These are phyloP conservation scores for Colletotrichum tropicicola DNA, from an alignment of 2,329 filamentous ascomycete species.

Conservation along the genomic window DNA sequence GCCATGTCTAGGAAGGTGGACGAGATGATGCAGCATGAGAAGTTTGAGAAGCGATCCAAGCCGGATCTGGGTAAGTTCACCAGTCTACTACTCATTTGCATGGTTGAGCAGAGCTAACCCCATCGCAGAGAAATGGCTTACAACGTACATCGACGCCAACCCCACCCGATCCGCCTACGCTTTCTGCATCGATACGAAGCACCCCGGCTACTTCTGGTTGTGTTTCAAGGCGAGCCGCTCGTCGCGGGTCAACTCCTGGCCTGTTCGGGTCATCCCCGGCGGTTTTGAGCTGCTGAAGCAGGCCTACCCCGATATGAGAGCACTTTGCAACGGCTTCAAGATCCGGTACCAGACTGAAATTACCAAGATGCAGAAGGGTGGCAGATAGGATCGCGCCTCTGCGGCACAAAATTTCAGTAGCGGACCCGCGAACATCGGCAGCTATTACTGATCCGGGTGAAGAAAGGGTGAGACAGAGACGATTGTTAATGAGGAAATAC, in stretches of 20 bases:
- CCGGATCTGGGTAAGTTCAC: slow-evolving; percentile 76
- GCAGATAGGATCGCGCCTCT: slow-evolving; percentile 19
- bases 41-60: slow-evolving; percentile 78
- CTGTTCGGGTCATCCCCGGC: slow-evolving; percentile 90
- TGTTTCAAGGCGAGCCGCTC: slow-evolving; percentile 92
- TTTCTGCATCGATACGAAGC: slow-evolving; percentile 92
- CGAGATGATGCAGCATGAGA: slow-evolving; percentile 94
- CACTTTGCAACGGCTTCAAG: slow-evolving; percentile 97
- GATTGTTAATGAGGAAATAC: background rate
- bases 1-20: slow-evolving; percentile 98
- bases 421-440: background rate
- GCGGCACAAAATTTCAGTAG: background rate
- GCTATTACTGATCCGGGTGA: slow-evolving; percentile 1
- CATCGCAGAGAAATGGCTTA: slow-evolving; percentile 86
- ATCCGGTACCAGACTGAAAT: slow-evolving; percentile 75
- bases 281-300: slow-evolving; percentile 91
- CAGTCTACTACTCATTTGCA: background rate
- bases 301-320: slow-evolving; percentile 93
- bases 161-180: slow-evolving; percentile 92
- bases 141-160: slow-evolving; percentile 95
- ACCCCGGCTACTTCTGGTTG: slow-evolving; percentile 93
- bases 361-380: slow-evolving; percentile 61
- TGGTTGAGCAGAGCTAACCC: slow-evolving; percentile 1
- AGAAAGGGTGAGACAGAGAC: background rate
- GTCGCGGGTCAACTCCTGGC: slow-evolving; percentile 79